These are phyloP conservation scores for Auriculariales sp. DNA, from an alignment of 768 basidiomycete genomes.

Conservation along the genomic window DNA sequence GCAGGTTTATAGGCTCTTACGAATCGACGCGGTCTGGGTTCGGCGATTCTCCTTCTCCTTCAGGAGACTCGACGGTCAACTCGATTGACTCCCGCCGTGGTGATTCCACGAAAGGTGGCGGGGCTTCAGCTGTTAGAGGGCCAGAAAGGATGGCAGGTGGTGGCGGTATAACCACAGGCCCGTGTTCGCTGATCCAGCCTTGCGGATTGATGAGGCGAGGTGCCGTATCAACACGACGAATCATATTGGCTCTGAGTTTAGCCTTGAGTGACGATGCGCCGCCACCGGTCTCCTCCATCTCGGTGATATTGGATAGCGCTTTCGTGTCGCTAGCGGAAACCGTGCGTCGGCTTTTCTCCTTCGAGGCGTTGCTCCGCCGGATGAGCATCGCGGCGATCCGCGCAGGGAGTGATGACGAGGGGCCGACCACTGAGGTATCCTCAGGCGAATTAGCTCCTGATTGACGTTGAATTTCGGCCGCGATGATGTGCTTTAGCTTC, in stretches of 20 bases:
- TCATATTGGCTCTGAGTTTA: constrained; percentile 47
- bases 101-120: no score
- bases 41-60: no score
- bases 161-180: no score
- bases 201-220: constrained; percentile 62
- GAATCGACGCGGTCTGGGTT: no score
- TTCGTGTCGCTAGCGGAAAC: background rate
- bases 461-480: constrained; percentile 21
- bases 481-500: constrained; percentile 48
- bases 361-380: background rate
- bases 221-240: constrained; percentile 44
- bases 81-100: no score
- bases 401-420: background rate
- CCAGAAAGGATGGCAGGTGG: no score
- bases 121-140: no score
- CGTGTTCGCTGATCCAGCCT: constrained; percentile 52
- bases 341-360: constrained; percentile 1
- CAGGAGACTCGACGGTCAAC: no score
- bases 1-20: no score
- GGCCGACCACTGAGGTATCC: background rate
- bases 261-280: no score
- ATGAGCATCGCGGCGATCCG: constrained; percentile 4
- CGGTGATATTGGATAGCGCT: background rate
- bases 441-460: constrained; percentile 3
- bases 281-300: background rate